phyloP scores from a whole-genome alignment of 208 protist genomes.

The Trypanosoma mega region DNA sequence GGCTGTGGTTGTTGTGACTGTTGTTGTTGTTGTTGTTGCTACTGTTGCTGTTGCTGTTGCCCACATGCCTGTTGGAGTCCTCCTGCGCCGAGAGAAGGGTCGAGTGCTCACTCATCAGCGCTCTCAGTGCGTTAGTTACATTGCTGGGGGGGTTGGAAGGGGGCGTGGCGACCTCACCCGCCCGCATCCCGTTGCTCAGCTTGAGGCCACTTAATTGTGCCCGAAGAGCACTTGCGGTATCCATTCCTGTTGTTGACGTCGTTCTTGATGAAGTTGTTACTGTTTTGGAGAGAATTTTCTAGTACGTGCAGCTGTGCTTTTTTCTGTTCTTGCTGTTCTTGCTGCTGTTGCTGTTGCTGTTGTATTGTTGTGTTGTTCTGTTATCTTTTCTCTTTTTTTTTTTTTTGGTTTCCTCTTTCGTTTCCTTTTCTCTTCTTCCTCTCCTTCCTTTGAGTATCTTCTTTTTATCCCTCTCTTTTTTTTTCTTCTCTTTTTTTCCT shows the following conservation, averaged over 20 bases:
- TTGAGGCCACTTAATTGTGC: conserved; percentile 19
- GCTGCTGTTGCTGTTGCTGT: neutral
- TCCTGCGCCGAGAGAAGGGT: neutral
- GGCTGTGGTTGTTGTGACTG: conserved; percentile 6
- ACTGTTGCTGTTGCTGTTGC: neutral
- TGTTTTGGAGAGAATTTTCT: too few relatives aligned
- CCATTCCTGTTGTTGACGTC: conserved; percentile 5
- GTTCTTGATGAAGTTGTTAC: too few relatives aligned
- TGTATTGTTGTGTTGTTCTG: neutral
- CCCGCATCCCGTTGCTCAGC: conserved; percentile 22
- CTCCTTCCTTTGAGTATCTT: neutral
- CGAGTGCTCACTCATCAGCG: neutral
- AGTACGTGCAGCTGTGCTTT: neutral
- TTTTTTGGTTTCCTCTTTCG: neutral
- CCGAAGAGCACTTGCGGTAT: conserved; percentile 5
- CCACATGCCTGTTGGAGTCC: neutral
- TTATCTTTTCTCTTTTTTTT: neutral
- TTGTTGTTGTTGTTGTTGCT: neutral
- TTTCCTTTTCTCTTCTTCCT: neutral
- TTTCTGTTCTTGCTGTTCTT: neutral
- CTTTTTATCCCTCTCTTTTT: neutral
- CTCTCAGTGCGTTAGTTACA: conserved; percentile 10
- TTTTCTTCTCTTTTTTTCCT: neutral
- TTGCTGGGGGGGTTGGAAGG: neutral
- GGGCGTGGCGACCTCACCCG: neutral